Evolutionary conservation across 768 basidiomycete species (phyloP).

Genomic region (Trametes cubensis): DNA sequence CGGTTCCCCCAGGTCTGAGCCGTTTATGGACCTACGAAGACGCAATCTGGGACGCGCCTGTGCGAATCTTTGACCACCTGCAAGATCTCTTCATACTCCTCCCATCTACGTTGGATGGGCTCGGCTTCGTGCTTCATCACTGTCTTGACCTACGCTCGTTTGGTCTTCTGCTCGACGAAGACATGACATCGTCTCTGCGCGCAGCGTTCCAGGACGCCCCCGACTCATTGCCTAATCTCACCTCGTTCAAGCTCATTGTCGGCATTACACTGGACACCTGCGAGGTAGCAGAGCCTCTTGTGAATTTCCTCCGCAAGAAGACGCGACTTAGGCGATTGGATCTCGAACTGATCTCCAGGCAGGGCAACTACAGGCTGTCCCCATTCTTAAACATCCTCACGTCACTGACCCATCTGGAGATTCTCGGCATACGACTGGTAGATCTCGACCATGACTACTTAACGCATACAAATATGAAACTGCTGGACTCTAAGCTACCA

Average conservation of each 20-base stretch:
- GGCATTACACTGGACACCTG: neutral
- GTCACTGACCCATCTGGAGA: slow-evolving; percentile 1
- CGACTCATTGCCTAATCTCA: slow-evolving; percentile 2
- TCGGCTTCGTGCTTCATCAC: slow-evolving; percentile 17
- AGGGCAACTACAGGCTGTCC: neutral
- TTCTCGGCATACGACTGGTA: slow-evolving; percentile 7
- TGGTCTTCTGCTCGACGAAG: neutral
- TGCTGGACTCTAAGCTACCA: neutral
- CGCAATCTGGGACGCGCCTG: slow-evolving; percentile 7
- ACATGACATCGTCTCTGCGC: neutral
- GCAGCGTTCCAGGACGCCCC: neutral
- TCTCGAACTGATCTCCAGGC: neutral
- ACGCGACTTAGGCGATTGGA: slow-evolving; percentile 11
- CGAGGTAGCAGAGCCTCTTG: neutral
- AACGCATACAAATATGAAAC: neutral
- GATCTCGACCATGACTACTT: neutral
- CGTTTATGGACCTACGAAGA: slow-evolving; percentile 2
- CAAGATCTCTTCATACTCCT: slow-evolving; percentile 8
- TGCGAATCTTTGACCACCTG: slow-evolving; percentile 5
- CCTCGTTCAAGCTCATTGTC: slow-evolving; percentile 15
- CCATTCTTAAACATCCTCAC: neutral
- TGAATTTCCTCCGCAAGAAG: slow-evolving; percentile 13
- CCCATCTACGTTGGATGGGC: neutral
- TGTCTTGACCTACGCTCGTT: slow-evolving; percentile 9
- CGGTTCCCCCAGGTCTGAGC: neutral